A percentile compares a stretch with the other conserved stretches of the same genome.
These are phyloP conservation scores for Suillus subaureus DNA, from an alignment of 768 basidiomycete genomes.

Conservation along the genomic window DNA sequence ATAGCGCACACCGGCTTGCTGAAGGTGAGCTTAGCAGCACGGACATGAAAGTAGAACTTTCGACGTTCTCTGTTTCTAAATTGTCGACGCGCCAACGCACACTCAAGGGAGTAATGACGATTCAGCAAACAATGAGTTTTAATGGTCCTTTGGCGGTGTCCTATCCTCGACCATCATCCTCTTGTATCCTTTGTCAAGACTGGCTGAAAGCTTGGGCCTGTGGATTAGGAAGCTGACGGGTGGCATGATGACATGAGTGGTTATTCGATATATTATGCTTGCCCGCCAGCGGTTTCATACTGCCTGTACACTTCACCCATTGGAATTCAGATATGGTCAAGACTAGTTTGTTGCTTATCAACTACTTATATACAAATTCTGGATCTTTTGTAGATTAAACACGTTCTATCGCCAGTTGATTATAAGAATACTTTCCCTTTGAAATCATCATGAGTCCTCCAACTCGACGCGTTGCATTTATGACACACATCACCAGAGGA, in stretches of 20 bases:
- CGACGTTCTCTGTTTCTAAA: background rate
- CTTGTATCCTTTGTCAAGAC: background rate
- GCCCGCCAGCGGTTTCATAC: background rate
- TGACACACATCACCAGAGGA: constrained; percentile 26
- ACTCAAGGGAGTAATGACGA: background rate
- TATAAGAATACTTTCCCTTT: background rate
- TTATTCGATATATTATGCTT: background rate
- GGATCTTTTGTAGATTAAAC: background rate
- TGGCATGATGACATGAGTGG: background rate
- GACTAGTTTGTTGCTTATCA: background rate
- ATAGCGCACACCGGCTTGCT: background rate
- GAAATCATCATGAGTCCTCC: background rate
- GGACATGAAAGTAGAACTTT: background rate
- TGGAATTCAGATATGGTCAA: background rate
- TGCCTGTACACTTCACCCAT: background rate
- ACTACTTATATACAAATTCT: background rate
- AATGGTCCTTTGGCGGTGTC: background rate
- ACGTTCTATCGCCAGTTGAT: background rate
- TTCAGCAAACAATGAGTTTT: background rate
- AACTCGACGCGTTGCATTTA: background rate
- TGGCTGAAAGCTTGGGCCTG: constrained; percentile 1
- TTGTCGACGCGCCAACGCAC: background rate
- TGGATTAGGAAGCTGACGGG: background rate
- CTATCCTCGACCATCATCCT: background rate
- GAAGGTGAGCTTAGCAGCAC: background rate